Conservation (phyloP, 768 basidiomycete species). For the Lactifluus hygrophoroides region DNA sequence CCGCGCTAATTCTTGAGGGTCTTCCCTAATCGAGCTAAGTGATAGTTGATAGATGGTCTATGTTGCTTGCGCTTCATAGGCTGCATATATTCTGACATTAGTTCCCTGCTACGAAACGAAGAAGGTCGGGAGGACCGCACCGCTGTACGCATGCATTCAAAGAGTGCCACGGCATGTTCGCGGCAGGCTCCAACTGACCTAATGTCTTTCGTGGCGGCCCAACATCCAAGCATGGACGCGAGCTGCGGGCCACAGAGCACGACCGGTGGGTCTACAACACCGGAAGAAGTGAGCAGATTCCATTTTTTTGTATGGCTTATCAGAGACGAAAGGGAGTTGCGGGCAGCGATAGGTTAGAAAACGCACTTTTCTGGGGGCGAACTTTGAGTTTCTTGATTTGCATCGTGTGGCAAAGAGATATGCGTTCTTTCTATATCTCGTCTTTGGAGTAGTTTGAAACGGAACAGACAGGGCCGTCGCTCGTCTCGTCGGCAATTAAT, state of each 20-base stretch:
- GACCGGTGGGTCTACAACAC: slow-evolving; percentile 37
- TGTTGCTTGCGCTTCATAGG: slow-evolving; percentile 59
- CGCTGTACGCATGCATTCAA: slow-evolving; percentile 78
- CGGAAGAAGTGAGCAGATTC: slow-evolving; percentile 31
- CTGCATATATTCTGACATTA: slow-evolving; percentile 30
- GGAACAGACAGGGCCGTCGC: too few species aligned
- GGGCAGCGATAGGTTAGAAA: background rate
- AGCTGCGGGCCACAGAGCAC: slow-evolving; percentile 53
- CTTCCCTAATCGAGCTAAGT: slow-evolving; percentile 73
- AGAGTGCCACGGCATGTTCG: slow-evolving; percentile 50
- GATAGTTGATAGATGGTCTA: slow-evolving; percentile 80
- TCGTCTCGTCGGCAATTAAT: too few species aligned
- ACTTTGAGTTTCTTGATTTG: slow-evolving; percentile 78
- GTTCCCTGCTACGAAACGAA: background rate
- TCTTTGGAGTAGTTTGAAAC: too few species aligned
- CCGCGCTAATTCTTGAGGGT: slow-evolving; percentile 39
- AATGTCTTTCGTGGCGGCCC: slow-evolving; percentile 67
- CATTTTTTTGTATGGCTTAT: background rate
- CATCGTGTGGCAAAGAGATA: slow-evolving; percentile 20
- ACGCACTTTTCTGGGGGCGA: slow-evolving; percentile 61
- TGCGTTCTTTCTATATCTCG: too few species aligned
- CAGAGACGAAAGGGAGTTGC: background rate
- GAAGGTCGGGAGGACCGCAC: slow-evolving; percentile 38
- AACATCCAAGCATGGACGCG: slow-evolving; percentile 75
- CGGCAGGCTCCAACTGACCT: slow-evolving; percentile 47